These are phyloP conservation scores for Leccinum huronense DNA, from an alignment of 1,284 basidiomycete species.

Conservation along the genomic window DNA sequence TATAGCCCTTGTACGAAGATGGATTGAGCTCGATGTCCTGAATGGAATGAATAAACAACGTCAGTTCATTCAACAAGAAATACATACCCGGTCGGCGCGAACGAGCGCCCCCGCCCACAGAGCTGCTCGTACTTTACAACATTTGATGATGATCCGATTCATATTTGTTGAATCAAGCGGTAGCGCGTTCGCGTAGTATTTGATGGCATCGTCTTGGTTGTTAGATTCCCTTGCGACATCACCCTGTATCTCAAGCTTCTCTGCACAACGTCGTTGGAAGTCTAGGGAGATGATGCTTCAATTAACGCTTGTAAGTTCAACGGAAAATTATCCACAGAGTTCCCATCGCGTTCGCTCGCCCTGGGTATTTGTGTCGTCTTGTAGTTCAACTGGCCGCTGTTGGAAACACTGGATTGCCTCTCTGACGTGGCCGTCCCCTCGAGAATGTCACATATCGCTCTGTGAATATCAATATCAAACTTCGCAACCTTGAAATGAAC, in stretches of 20 bases:
- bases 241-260: conserved; percentile 8
- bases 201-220: background rate
- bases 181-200: conserved; percentile 5
- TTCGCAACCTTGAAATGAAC: conserved; percentile 11
- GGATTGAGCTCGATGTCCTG: conserved; percentile 9
- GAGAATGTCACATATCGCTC: conserved; percentile 9
- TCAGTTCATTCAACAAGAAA: background rate
- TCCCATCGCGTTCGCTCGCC: conserved; percentile 2
- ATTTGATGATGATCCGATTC: conserved; percentile 4
- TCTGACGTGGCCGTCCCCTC: background rate
- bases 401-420: conserved; percentile 5
- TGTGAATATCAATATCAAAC: conserved; percentile 1
- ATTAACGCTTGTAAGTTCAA: background rate
- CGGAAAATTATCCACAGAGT: conserved; percentile 1
- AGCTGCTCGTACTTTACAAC: conserved; percentile 7
- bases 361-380: background rate
- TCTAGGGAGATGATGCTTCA: background rate
- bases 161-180: background rate
- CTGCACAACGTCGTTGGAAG: conserved; percentile 3
- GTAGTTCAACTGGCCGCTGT: background rate
- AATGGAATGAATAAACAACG: background rate
- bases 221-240: background rate
- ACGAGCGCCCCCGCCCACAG: conserved; percentile 7
- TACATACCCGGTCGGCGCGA: conserved; percentile 15
- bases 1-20: conserved; percentile 8